Conservation (phyloP, 441 rosid species). For the Kokia cookei region DNA sequence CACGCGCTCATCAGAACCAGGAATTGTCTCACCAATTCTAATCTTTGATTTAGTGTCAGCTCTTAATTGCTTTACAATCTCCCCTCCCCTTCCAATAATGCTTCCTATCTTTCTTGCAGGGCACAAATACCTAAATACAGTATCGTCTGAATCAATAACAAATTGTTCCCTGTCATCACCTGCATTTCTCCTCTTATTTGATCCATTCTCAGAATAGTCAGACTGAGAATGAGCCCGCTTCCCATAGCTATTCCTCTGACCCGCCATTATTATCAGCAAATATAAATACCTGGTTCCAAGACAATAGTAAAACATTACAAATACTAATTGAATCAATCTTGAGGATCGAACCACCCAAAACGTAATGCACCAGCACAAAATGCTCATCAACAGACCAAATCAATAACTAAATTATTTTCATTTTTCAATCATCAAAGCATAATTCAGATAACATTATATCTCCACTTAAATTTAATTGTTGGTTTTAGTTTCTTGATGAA, state of each 20-base stretch:
- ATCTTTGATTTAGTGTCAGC: conserved; percentile 80
- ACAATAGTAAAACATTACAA: not conserved
- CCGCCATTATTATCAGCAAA: conserved; percentile 38
- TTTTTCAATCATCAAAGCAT: not conserved
- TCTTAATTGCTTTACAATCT: conserved; percentile 88
- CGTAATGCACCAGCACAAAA: not conserved
- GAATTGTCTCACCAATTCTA: conserved; percentile 72
- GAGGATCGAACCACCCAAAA: not conserved
- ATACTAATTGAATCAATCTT: not conserved
- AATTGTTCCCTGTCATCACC: conserved; percentile 71
- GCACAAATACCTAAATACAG: conserved; percentile 82
- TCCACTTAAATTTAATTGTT: not conserved
- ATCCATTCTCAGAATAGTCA: conserved; percentile 52
- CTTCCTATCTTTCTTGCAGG: conserved; percentile 88
- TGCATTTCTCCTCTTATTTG: conserved; percentile 63
- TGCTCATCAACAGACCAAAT: not conserved
- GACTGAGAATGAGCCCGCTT: conserved; percentile 75
- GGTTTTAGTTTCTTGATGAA: not conserved
- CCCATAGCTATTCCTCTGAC: conserved; percentile 77
- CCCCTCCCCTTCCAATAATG: conserved; percentile 94
- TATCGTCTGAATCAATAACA: conserved; percentile 56
- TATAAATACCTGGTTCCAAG: conserved; percentile 11
- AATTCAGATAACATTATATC: not conserved
- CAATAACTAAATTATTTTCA: not conserved
- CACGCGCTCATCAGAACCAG: conserved; percentile 85